These are phyloP conservation scores for Vigna mungo DNA, from an alignment of 306 rosid species.

Conservation along the genomic window DNA sequence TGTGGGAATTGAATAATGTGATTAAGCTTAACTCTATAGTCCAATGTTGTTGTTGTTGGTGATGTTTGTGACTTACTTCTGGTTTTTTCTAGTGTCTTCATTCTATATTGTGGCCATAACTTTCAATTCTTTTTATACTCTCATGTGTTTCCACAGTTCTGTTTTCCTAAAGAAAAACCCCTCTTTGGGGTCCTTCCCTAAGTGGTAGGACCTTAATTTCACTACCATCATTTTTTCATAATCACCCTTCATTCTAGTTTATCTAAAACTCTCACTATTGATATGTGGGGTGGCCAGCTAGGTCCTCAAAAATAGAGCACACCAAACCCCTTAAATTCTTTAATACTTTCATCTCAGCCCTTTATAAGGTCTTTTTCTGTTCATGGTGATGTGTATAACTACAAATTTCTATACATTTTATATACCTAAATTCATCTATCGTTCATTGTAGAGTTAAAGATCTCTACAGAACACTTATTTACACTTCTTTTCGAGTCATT, in stretches of 20 bases:
- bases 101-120: not conserved
- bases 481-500: no score
- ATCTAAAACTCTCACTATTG: no score
- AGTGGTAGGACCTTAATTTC: constrained; percentile 47
- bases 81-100: constrained; percentile 36
- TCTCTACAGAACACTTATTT: no score
- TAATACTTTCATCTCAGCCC: constrained; percentile 8
- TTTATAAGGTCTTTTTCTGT: constrained; percentile 19
- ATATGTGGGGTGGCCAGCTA: constrained; percentile 37
- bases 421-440: no score
- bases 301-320: constrained; percentile 33
- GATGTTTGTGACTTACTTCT: constrained; percentile 36
- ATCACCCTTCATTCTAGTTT: constrained; percentile 14
- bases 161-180: constrained; percentile 10
- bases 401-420: not conserved
- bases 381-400: constrained; percentile 15
- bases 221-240: constrained; percentile 43
- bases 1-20: constrained; percentile 60
- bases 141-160: constrained; percentile 36
- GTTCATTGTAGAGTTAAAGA: no score
- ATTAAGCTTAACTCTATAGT: not conserved
- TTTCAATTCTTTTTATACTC: constrained; percentile 23
- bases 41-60: not conserved
- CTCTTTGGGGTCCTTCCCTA: not conserved
- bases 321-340: constrained; percentile 20